A percentile compares a stretch with the other conserved stretches of the same genome.
Conservation (phyloP, 371 early-diverging fungal genomes). For the Mucor saturninus region DNA sequence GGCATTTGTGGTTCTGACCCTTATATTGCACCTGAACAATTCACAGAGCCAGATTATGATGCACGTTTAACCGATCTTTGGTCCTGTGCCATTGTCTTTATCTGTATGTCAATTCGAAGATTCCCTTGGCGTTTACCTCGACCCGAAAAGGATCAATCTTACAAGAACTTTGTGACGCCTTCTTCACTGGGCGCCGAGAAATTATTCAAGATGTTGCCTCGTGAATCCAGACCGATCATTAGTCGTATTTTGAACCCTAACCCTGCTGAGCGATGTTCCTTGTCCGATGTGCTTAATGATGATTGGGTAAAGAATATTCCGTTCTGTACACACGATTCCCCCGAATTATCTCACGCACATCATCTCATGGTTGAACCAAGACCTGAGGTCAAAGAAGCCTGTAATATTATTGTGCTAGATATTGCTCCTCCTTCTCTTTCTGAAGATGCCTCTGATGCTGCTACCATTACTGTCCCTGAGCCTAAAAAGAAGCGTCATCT, state of each 20-base stretch:
- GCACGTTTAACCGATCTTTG: slow-evolving; percentile 75
- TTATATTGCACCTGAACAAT: slow-evolving; percentile 78
- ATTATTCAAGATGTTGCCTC: slow-evolving; percentile 52
- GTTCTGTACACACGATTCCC: slow-evolving; percentile 45
- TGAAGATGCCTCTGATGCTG: slow-evolving; percentile 13
- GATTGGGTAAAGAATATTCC: slow-evolving; percentile 63
- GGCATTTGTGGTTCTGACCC: slow-evolving; percentile 88
- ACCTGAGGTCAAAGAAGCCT: slow-evolving; percentile 29
- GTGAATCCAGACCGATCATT: slow-evolving; percentile 48
- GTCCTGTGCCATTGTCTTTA: slow-evolving; percentile 78
- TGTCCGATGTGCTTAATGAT: slow-evolving; percentile 54
- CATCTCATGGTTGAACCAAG: slow-evolving; percentile 45
- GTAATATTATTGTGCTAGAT: slow-evolving; percentile 14
- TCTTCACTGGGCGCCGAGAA: slow-evolving; percentile 25
- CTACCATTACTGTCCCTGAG: background rate
- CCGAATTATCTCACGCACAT: slow-evolving; percentile 44
- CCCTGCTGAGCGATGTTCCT: slow-evolving; percentile 51
- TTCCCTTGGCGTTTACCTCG: slow-evolving; percentile 78
- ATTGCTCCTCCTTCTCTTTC: slow-evolving; percentile 9
- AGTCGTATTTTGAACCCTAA: slow-evolving; percentile 56
- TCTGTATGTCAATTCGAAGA: slow-evolving; percentile 75
- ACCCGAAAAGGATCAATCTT: slow-evolving; percentile 52
- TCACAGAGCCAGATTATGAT: slow-evolving; percentile 59
- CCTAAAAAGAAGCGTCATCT: slow-evolving; percentile 9
- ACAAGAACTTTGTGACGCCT: slow-evolving; percentile 33